These are phyloP conservation scores for Phytophthora cactorum DNA, from an alignment of 352 stramenopile genomes.

Conservation along the genomic window DNA sequence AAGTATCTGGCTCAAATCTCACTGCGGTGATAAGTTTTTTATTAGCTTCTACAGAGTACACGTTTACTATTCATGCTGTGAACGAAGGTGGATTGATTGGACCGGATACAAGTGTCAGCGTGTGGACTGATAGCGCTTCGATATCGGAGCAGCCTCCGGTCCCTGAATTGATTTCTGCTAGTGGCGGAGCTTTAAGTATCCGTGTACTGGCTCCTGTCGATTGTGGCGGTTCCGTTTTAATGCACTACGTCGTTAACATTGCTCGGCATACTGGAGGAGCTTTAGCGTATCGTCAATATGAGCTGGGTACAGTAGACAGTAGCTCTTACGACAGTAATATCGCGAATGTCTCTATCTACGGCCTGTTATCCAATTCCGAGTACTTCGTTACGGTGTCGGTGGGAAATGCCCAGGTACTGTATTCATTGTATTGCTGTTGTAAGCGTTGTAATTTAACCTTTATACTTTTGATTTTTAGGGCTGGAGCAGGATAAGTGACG, in stretches of 20 bases:
- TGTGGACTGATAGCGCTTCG: constrained; percentile 18
- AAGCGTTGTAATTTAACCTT: constrained; percentile 8
- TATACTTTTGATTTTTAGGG: constrained; percentile 33
- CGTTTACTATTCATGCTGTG: constrained; percentile 35
- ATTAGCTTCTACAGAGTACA: constrained; percentile 28
- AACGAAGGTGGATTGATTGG: constrained; percentile 35
- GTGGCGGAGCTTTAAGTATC: constrained; percentile 52
- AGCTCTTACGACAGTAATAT: constrained; percentile 16
- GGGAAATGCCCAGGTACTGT: constrained; percentile 23
- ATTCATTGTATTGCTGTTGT: background rate
- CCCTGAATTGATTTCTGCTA: constrained; percentile 41
- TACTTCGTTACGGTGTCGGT: constrained; percentile 41
- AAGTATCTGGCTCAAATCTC: constrained; percentile 13
- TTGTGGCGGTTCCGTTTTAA: constrained; percentile 41
- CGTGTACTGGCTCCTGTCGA: constrained; percentile 43
- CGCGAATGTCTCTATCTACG: constrained; percentile 38
- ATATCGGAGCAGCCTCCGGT: constrained; percentile 29
- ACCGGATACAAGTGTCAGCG: background rate
- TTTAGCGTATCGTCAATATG: constrained; percentile 25
- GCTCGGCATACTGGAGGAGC: constrained; percentile 27
- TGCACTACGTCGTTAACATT: constrained; percentile 37
- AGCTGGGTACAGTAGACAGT: constrained; percentile 3
- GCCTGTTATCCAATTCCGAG: constrained; percentile 39
- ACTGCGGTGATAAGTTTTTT: constrained; percentile 33
- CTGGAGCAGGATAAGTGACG: constrained; percentile 34